phyloP scores from a whole-genome alignment of 1,284 basidiomycete genomes.

The Irpex sp. region DNA sequence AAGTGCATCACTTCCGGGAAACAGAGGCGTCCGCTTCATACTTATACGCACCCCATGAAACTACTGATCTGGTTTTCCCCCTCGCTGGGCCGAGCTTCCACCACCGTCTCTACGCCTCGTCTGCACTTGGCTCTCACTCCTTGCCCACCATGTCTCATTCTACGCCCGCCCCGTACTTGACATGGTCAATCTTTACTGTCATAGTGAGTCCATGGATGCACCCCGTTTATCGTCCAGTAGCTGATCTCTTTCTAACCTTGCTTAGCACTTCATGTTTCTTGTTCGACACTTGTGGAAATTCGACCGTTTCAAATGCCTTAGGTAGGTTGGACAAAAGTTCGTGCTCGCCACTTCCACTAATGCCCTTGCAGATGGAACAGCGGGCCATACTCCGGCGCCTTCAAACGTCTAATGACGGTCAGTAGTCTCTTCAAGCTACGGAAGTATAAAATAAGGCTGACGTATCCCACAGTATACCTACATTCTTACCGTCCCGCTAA shows the following conservation, averaged over 20 bases:
- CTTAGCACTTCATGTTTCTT: slow-evolving; percentile 58
- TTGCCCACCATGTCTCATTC: slow-evolving; percentile 53
- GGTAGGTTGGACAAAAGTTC: slow-evolving; percentile 34
- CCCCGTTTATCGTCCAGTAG: not conserved
- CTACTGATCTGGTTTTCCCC: not conserved
- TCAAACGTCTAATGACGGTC: slow-evolving; percentile 80
- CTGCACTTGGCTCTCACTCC: not conserved
- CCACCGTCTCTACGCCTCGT: not conserved
- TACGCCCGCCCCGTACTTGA: slow-evolving; percentile 53
- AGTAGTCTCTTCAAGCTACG: slow-evolving; percentile 21
- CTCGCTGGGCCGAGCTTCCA: slow-evolving; percentile 5
- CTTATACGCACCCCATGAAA: not conserved
- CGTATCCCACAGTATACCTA: slow-evolving; percentile 60
- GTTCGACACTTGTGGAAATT: slow-evolving; percentile 75
- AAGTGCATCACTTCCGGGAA: not conserved
- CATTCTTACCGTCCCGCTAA: slow-evolving; percentile 55
- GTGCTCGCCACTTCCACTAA: not conserved
- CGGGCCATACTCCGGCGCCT: slow-evolving; percentile 60
- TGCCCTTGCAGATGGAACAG: slow-evolving; percentile 57
- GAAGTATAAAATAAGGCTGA: not conserved
- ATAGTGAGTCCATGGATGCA: slow-evolving; percentile 36
- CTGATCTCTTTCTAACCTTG: not conserved
- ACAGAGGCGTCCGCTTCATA: not conserved
- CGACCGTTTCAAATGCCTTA: slow-evolving; percentile 70
- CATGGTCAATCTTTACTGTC: slow-evolving; percentile 55